phyloP scores from a whole-genome alignment of 495 filamentous ascomycete genomes.

The Penicillium mononematosum region DNA sequence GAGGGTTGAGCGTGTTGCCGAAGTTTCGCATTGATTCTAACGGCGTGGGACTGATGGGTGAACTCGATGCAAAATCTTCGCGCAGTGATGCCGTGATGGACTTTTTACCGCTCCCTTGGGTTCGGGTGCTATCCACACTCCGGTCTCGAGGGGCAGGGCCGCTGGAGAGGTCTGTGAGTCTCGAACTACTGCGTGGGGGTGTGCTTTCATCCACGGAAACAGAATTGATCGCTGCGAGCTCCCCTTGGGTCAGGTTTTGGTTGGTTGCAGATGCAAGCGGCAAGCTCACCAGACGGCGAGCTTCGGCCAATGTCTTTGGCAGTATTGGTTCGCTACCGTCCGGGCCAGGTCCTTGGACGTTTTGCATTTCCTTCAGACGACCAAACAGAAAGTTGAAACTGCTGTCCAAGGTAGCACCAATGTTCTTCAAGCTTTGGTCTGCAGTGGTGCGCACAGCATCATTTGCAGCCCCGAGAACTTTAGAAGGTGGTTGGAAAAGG shows the following conservation, averaged over 20 bases:
- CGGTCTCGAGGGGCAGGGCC: constrained; percentile 64
- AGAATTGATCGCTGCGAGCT: constrained; percentile 44
- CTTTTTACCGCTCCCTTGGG: constrained; percentile 43
- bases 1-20: constrained; percentile 78
- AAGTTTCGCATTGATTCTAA: constrained; percentile 83
- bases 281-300: constrained; percentile 72
- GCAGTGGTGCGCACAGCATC: constrained; percentile 83
- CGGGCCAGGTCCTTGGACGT: constrained; percentile 43
- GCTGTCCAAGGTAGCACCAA: constrained; percentile 80
- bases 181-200: constrained; percentile 34
- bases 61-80: constrained; percentile 27
- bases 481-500: constrained; percentile 77
- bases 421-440: constrained; percentile 86
- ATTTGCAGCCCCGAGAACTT: constrained; percentile 75
- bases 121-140: constrained; percentile 73
- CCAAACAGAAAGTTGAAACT: constrained; percentile 94
- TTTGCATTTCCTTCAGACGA: constrained; percentile 69
- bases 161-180: constrained; percentile 55
- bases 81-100: constrained; percentile 28
- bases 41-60: constrained; percentile 47
- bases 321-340: constrained; percentile 49
- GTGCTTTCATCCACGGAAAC: constrained; percentile 37
- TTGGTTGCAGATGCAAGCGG: constrained; percentile 61
- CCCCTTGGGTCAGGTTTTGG: constrained; percentile 47
- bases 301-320: constrained; percentile 90